Base-by-base conservation (phyloP, 257 asterid species). In the Ilex asprella region DNA sequence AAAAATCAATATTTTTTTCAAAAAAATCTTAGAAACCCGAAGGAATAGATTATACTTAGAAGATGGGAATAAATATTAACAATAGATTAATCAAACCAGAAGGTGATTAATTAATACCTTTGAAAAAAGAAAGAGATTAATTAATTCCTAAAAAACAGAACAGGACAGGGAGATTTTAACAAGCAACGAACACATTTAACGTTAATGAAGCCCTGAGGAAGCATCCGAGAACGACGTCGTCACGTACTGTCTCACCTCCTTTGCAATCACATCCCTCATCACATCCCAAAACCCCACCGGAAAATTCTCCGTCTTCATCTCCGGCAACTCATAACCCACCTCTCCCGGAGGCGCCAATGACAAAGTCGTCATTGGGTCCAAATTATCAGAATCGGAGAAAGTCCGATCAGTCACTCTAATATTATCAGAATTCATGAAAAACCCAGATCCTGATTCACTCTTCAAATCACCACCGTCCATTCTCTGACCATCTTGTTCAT, bases 331-430 rank as follows among this genome's bases (percentile, higher is more conserved):
- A 2, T 35, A 50, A 8, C 62, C 65, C 12, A 70, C 69, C 73
- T 72, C 66, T 8, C 96, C 96, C 31, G 93, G 96, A 31, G 95
- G 96, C 61, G 95, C 93, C 51, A 89, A 30, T 3, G 88, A 78
- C 71, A 89, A 57, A 14, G 74, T 69, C 63, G 96, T 88, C 90
- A 84, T 86, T 7, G 96, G 88, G 61, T 87, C 95, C 14, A 32
- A 60, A 6, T 78, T 82, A 1, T 75, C 83, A 13, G 62, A 70
- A 3, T 74, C 70, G n/a, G 62, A n/a, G 3, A 31, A 29, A 55
- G 11, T 50, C 13, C 55, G 6, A 50, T 9, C 8, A 14, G 6
- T 11, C 13, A 11, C 55, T 9, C 13, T n/a, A n/a, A 11, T 14
- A n/a, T 50, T 63, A 52, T 30, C 62, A 5, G 53, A 10, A 31